Percentiles rank a stretch among this genome's conserved stretches.
These are phyloP conservation scores for Cochlearia excelsa DNA, from an alignment of 345 rosid species.

Conservation along the genomic window DNA sequence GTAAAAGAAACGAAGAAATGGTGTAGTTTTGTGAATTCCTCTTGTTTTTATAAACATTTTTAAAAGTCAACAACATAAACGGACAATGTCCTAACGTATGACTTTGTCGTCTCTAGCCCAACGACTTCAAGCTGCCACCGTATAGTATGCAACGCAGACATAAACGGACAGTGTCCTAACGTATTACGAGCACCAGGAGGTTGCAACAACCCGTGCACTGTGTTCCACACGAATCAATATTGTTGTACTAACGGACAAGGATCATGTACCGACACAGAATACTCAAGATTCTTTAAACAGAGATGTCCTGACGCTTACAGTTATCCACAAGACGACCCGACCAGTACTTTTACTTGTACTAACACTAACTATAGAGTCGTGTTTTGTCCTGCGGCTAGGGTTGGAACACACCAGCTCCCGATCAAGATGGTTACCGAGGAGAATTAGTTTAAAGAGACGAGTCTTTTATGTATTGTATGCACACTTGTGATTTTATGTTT, in stretches of 20 bases:
- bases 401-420: slow-evolving; percentile 18
- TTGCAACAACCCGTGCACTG: slow-evolving; percentile 52
- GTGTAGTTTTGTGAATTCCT: too few relatives aligned
- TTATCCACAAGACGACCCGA: slow-evolving; percentile 44
- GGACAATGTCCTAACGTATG: too few relatives aligned
- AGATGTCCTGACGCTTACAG: slow-evolving; percentile 41
- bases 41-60: too few relatives aligned
- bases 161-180: slow-evolving; percentile 57
- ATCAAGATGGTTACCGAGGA: slow-evolving; percentile 35
- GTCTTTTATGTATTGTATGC: background rate
- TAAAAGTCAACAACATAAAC: too few relatives aligned
- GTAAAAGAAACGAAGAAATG: too few relatives aligned
- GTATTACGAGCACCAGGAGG: slow-evolving; percentile 37
- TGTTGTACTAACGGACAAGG: slow-evolving; percentile 48
- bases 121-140: slow-evolving; percentile 38
- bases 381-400: slow-evolving; percentile 40
- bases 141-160: slow-evolving; percentile 48
- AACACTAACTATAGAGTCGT: slow-evolving; percentile 41
- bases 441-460: slow-evolving; percentile 1
- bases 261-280: slow-evolving; percentile 20
- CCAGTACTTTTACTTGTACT: slow-evolving; percentile 42
- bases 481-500: too few relatives aligned
- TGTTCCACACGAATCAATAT: slow-evolving; percentile 42
- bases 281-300: slow-evolving; percentile 39
- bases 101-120: slow-evolving; percentile 31